Evolutionary conservation across 1,139 yeast genomes (phyloP), one percentile per base, ranked within the genome.

Genomic region (Hemisphaericaspora xylanilytica): DNA sequence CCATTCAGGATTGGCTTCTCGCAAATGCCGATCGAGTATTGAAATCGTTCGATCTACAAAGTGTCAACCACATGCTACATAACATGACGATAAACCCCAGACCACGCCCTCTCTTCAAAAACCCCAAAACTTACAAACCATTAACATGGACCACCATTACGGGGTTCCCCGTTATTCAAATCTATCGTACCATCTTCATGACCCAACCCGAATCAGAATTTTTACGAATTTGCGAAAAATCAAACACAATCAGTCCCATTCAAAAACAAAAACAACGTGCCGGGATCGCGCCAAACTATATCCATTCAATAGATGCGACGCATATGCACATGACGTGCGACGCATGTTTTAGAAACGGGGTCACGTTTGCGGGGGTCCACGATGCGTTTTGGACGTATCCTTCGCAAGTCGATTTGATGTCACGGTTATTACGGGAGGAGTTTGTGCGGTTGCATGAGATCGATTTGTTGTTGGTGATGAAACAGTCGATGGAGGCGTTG

Each of bases 381-480:
- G 76, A 70, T 47, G 67, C 74, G 9, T 70, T 59, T 44, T 70
- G 76, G 76, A 70, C 75, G 2, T 59, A 64, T 43, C 61, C 75
- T 0, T 35, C 54, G 15, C 57, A 63, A 29, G 72, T 66, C 5
- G 59, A 53, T 6, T 17, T 35, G 12, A 51, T 70, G 13, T 55
- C 63, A 1, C 37, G 21, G 5, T 38, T 63, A 1, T 46, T 69
- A 3, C 45, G 76, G 14, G 52, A 63, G 15, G 61, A 63, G 42
- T 71, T 71, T 48, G 59, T 71, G 3, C 47, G 63, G 4, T 47
- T 71, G 30, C 65, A 71, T 45, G 40, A 59, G 0, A 50, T 58
- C 2, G 56, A 59, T 17, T 52, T 67, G 16, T 45, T 67, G 11
- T 54, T 50, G 15, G 41, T 49, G 25, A 46, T 71, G 16, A 47